Base-by-base conservation (phyloP, 2,329 filamentous ascomycete species). In the Diplodia sapinea region DNA sequence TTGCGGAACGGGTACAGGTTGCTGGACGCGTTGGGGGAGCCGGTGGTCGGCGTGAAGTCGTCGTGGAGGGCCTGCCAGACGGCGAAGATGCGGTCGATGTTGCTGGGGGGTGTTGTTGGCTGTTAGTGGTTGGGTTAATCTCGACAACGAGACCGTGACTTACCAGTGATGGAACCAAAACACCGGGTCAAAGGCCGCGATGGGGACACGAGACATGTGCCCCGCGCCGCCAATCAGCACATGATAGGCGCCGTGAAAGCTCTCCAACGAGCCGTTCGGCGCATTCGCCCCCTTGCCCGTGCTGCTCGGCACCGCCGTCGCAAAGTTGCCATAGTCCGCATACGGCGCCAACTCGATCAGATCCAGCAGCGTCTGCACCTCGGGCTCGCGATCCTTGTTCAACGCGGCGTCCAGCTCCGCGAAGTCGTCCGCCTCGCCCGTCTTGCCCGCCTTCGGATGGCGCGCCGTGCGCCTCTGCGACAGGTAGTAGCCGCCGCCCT, bases 131-230 rank as follows among this genome's bases (percentile, higher is more conserved):
- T 26, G 26, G 26, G 26, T 26, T 26, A 23, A 23, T 23, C 26
- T 26, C 26, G 26, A 26, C 26, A 26, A 26, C 26, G 1, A 26
- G 26, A 33, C 31, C 31, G 31, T 33, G 43, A n/a, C 43, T 47
- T 47, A 47, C 43, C 43, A 47, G 43, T 47, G 43, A 47, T 47
- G 43, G 43, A 47, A 47, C 43, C 43, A 47, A 8, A 47, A 47
- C 3, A 47, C n/a, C 7, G 43, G 43, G 11, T 47, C 43, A 4
- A 47, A 47, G 7, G 43, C 17, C 9, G 43, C n/a, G 8, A 47
- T 20, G 4, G 43, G 43, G 3, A 47, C 43, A 11, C 43, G 15
- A 7, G 43, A 47, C 43, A 47, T 47, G 17, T 47, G 43, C 8
- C 43, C 43, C 5, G 43, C 43, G 5, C 43, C 43, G 17, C 43